These are phyloP conservation scores for Colletotrichum sp. DNA, from an alignment of 2,329 filamentous ascomycete genomes.

Conservation along the genomic window DNA sequence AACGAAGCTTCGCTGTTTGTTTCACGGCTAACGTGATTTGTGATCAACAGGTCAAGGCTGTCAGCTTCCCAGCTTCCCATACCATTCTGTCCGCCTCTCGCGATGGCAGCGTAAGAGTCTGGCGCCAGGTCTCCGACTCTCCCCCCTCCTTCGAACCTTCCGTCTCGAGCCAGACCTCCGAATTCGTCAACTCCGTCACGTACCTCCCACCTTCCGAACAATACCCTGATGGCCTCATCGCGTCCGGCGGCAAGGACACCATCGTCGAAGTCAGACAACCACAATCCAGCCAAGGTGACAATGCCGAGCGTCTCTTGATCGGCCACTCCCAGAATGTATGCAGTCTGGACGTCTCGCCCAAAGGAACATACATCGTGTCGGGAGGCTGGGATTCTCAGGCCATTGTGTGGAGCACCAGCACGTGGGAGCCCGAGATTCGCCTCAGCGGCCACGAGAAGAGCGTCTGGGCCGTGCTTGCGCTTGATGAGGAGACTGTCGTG, in stretches of 20 bases:
- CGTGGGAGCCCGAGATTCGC: slow-evolving; percentile 77
- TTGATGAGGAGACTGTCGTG: slow-evolving; percentile 79
- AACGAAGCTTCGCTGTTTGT: neutral
- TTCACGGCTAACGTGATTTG: neutral
- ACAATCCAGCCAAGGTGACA: slow-evolving; percentile 68
- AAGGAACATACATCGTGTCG: slow-evolving; percentile 79
- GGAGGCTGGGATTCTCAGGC: slow-evolving; percentile 94
- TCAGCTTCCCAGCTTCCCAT: slow-evolving; percentile 76
- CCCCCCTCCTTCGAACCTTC: slow-evolving; percentile 77
- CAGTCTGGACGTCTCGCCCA: slow-evolving; percentile 77
- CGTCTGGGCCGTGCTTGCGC: slow-evolving; percentile 91
- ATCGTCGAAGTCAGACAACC: slow-evolving; percentile 90
- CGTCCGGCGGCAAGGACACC: slow-evolving; percentile 89
- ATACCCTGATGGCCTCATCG: slow-evolving; percentile 79
- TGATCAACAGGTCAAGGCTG: slow-evolving; percentile 76
- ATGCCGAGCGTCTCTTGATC: slow-evolving; percentile 84
- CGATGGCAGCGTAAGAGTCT: slow-evolving; percentile 88
- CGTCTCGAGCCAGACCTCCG: slow-evolving; percentile 79
- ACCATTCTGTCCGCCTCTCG: slow-evolving; percentile 84
- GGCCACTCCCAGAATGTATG: slow-evolving; percentile 91
- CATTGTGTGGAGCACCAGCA: slow-evolving; percentile 83
- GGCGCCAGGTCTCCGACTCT: slow-evolving; percentile 71
- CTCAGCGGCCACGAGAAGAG: slow-evolving; percentile 77
- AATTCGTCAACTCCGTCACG: slow-evolving; percentile 87
- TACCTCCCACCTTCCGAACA: slow-evolving; percentile 73